phyloP scores from a whole-genome alignment of 192 early-diverging fungal species.

The Coemansia sp. region DNA sequence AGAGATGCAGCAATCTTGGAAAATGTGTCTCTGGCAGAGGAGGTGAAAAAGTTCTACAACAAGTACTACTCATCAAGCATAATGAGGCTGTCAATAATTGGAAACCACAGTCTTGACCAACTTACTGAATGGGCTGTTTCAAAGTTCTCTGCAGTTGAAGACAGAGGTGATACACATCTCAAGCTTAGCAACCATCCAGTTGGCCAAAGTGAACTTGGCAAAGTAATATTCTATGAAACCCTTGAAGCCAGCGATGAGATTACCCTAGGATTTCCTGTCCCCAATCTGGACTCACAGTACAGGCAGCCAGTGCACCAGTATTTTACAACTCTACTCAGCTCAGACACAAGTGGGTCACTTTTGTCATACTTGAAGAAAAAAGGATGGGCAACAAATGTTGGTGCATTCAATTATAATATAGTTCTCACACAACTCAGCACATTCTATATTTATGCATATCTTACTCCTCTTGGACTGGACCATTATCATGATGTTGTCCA shows the following conservation, averaged over 20 bases:
- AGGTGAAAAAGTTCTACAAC: slow-evolving; percentile 77
- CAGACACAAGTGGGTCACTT: slow-evolving; percentile 81
- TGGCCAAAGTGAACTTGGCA: slow-evolving; percentile 63
- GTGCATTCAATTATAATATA: not conserved
- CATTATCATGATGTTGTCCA: slow-evolving; percentile 31
- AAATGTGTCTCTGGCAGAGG: slow-evolving; percentile 72
- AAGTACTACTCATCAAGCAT: slow-evolving; percentile 88
- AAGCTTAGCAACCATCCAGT: slow-evolving; percentile 64
- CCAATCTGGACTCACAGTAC: slow-evolving; percentile 63
- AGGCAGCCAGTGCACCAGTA: slow-evolving; percentile 61
- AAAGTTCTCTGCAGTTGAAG: slow-evolving; percentile 73
- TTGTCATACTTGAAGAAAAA: slow-evolving; percentile 74
- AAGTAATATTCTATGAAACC: slow-evolving; percentile 64
- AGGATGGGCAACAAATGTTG: slow-evolving; percentile 69
- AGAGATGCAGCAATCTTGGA: slow-evolving; percentile 41
- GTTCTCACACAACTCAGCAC: slow-evolving; percentile 16
- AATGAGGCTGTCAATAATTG: slow-evolving; percentile 88
- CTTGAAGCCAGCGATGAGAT: slow-evolving; percentile 69
- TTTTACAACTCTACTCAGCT: slow-evolving; percentile 73
- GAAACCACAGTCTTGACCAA: slow-evolving; percentile 72
- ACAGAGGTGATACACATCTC: slow-evolving; percentile 64
- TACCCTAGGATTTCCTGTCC: slow-evolving; percentile 77
- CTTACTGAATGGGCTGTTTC: slow-evolving; percentile 74
- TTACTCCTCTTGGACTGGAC: slow-evolving; percentile 22
- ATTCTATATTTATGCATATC: slow-evolving; percentile 8